phyloP scores from a whole-genome alignment of 2,329 filamentous ascomycete species.

The Trichothecium sympodiale region DNA sequence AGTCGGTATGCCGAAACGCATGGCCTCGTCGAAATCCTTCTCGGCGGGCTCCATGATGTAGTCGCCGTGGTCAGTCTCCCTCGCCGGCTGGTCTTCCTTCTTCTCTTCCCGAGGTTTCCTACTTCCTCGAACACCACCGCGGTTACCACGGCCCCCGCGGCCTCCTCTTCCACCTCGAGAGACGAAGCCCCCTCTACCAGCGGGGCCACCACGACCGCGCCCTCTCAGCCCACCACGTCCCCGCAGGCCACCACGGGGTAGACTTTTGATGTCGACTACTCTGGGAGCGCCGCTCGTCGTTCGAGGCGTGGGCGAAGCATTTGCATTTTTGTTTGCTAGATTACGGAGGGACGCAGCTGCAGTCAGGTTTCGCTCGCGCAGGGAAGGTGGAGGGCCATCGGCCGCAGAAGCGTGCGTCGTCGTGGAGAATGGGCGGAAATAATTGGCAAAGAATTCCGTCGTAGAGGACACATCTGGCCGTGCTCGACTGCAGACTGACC shows the following conservation, averaged over 20 bases:
- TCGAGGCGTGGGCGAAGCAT: slow-evolving; percentile 4
- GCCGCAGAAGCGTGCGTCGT: slow-evolving; percentile 23
- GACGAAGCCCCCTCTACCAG: slow-evolving; percentile 6
- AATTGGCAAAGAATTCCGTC: slow-evolving; percentile 18
- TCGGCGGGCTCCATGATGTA: slow-evolving; percentile 19
- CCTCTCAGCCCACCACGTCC: slow-evolving; percentile 15
- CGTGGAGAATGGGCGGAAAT: slow-evolving; percentile 26
- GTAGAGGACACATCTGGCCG: slow-evolving; percentile 21
- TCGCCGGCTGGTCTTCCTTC: slow-evolving; percentile 14
- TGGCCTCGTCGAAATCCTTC: slow-evolving; percentile 21
- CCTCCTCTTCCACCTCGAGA: slow-evolving; percentile 2
- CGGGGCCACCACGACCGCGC: slow-evolving; percentile 12
- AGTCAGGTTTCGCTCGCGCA: slow-evolving; percentile 19
- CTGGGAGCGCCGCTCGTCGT: slow-evolving; percentile 14
- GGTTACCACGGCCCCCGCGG: slow-evolving; percentile 10
- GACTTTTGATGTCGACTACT: slow-evolving; percentile 27
- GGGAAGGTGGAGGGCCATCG: slow-evolving; percentile 13
- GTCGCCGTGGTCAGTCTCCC: slow-evolving; percentile 10
- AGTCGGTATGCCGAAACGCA: slow-evolving; percentile 21
- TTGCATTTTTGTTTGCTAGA: too few species aligned
- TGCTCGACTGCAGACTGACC: slow-evolving; percentile 23
- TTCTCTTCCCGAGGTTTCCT: slow-evolving; percentile 10
- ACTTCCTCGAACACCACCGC: slow-evolving; percentile 9
- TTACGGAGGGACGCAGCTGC: slow-evolving; percentile 12
- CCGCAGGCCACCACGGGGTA: slow-evolving; percentile 19